These are phyloP conservation scores for Paramecium pentaurelia DNA, from an alignment of 73 alveolate genomes.

Conservation along the genomic window DNA sequence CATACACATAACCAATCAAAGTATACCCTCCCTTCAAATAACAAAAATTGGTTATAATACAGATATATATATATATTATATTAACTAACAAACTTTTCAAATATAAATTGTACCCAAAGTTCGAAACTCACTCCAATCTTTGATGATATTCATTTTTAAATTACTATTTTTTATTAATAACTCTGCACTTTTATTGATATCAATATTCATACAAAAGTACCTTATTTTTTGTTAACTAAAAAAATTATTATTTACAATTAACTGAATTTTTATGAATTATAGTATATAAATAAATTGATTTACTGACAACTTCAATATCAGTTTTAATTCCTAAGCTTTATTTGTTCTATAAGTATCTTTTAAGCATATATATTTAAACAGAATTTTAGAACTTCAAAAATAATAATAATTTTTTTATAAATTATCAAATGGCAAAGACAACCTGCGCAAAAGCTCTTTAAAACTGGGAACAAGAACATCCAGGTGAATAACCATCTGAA, in stretches of 20 bases:
- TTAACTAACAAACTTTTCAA: background rate
- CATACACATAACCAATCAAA: background rate
- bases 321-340: background rate
- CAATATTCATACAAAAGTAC: background rate
- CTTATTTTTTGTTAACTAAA: no score
- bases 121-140: background rate
- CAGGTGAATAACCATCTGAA: conserved; percentile 82
- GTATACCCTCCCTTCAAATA: background rate
- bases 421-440: conserved; percentile 61
- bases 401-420: background rate
- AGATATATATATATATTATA: background rate
- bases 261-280: no score
- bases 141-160: background rate
- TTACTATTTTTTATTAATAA: background rate
- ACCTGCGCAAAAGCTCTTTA: conserved; percentile 89
- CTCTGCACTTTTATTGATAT: background rate
- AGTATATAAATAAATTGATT: background rate
- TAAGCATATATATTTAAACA: background rate
- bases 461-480: conserved; percentile 81
- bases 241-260: background rate
- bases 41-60: background rate
- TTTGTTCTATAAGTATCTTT: background rate
- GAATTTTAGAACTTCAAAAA: background rate
- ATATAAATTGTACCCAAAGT: background rate
- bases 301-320: background rate